phyloP scores from a whole-genome alignment of 371 early-diverging fungal species.

The Mucor sp. region DNA sequence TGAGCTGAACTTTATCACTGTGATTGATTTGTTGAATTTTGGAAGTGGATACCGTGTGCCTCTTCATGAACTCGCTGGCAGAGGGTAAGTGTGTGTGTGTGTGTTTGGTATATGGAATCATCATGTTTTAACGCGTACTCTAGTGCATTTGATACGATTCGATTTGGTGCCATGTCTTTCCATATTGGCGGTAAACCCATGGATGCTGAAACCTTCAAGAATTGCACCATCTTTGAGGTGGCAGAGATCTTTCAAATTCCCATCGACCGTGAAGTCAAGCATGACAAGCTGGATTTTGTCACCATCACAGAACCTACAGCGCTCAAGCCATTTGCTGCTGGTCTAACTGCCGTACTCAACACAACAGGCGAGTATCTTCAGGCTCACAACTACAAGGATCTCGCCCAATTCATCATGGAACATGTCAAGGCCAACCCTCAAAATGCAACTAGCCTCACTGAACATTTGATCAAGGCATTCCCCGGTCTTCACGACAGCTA shows the following conservation, averaged over 20 bases:
- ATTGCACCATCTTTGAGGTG: constrained; percentile 51
- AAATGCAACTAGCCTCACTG: constrained; percentile 55
- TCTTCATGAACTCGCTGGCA: constrained; percentile 60
- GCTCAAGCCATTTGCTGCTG: constrained; percentile 66
- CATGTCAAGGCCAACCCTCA: constrained; percentile 47
- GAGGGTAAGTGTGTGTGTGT: constrained; percentile 49
- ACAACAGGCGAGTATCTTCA: constrained; percentile 69
- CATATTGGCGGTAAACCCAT: constrained; percentile 65
- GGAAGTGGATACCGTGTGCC: constrained; percentile 71
- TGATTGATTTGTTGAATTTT: constrained; percentile 73
- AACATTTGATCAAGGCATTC: constrained; percentile 58
- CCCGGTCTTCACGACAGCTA: constrained; percentile 72
- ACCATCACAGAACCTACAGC: constrained; percentile 69
- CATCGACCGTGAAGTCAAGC: constrained; percentile 59
- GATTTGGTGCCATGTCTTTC: constrained; percentile 84
- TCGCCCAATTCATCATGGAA: constrained; percentile 73
- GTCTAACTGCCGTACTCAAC: constrained; percentile 64
- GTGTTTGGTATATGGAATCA: too few species aligned
- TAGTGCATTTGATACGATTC: constrained; percentile 73
- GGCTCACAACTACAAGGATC: constrained; percentile 55
- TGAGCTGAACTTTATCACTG: constrained; percentile 74
- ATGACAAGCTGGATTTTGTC: constrained; percentile 59
- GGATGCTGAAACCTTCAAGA: constrained; percentile 45
- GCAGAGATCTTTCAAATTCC: constrained; percentile 66
- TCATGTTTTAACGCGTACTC: not conserved